These are phyloP conservation scores for Gynandropsis gynandra DNA, from an alignment of 345 rosid species.

Conservation along the genomic window DNA sequence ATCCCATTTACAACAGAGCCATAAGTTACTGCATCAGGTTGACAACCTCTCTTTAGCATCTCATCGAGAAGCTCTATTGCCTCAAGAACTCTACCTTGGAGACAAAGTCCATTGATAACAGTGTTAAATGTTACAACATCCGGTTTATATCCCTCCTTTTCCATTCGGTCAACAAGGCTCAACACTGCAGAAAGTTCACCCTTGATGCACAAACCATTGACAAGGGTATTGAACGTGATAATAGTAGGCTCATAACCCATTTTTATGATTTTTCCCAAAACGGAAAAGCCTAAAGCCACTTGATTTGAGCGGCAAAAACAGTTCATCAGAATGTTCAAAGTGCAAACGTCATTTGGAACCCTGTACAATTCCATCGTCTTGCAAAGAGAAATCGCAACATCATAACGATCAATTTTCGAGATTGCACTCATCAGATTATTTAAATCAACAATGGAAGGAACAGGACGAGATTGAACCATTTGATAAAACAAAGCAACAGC, in stretches of 20 bases:
- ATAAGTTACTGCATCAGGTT: no score
- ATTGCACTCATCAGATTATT: slow-evolving; percentile 19
- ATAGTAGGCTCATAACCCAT: slow-evolving; percentile 21
- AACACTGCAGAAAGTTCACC: slow-evolving; percentile 12
- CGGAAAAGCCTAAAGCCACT: slow-evolving; percentile 22
- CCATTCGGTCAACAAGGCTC: slow-evolving; percentile 15
- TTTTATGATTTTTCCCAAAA: slow-evolving; percentile 22
- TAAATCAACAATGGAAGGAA: slow-evolving; percentile 18
- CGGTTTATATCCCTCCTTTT: slow-evolving; percentile 15
- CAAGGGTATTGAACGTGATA: slow-evolving; percentile 20
- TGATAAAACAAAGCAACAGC: slow-evolving; percentile 21
- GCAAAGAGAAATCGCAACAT: slow-evolving; percentile 18
- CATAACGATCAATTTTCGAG: slow-evolving; percentile 20
- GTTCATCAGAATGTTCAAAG: slow-evolving; percentile 21
- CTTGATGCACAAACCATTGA: no score
- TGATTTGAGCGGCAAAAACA: slow-evolving; percentile 22
- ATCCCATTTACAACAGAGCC: no score
- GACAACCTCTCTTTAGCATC: no score
- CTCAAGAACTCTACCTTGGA: no score
- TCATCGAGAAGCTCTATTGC: no score
- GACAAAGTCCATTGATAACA: slow-evolving; percentile 21
- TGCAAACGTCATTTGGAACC: slow-evolving; percentile 15
- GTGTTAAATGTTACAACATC: slow-evolving; percentile 17
- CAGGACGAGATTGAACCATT: slow-evolving; percentile 19
- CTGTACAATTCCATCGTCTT: slow-evolving; percentile 20